These are phyloP conservation scores for Haberlea rhodopensis DNA, from an alignment of 257 asterid genomes.

Conservation along the genomic window DNA sequence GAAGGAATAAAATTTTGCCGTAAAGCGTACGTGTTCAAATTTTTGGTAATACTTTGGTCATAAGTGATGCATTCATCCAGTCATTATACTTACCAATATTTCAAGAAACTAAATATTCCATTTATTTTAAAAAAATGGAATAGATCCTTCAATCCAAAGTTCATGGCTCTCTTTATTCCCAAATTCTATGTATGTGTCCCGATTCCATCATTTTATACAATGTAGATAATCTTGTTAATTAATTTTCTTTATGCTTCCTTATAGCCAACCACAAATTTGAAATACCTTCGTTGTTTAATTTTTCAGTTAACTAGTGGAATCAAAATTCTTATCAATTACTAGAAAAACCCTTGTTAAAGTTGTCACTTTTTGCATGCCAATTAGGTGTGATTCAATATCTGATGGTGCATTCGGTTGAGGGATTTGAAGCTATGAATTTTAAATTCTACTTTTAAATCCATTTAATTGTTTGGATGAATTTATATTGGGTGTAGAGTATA, in stretches of 20 bases:
- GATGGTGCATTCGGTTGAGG: too few species aligned
- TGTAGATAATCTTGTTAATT: slow-evolving; percentile 30
- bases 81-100: slow-evolving; percentile 29
- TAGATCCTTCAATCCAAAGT: slow-evolving; percentile 40
- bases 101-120: slow-evolving; percentile 14
- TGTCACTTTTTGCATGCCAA: slow-evolving; percentile 33
- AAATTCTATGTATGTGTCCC: slow-evolving; percentile 30
- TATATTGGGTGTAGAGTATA: too few species aligned
- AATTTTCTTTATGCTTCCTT: slow-evolving; percentile 28
- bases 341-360: slow-evolving; percentile 16
- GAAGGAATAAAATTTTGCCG: slow-evolving; percentile 25
- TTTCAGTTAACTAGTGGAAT: not conserved
- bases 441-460: too few species aligned
- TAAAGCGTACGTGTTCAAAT: slow-evolving; percentile 24
- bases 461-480: too few species aligned
- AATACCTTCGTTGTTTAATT: slow-evolving; percentile 10
- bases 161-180: slow-evolving; percentile 49
- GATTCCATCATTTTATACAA: slow-evolving; percentile 32
- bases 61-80: slow-evolving; percentile 19
- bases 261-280: slow-evolving; percentile 31
- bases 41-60: slow-evolving; percentile 21
- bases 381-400: too few species aligned
- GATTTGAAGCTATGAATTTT: too few species aligned
- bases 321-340: slow-evolving; percentile 20
- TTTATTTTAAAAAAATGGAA: slow-evolving; percentile 34